Evolutionary conservation across 2,329 filamentous ascomycete genomes (phyloP), one percentile per base, ranked within the genome.

Genomic region (Fusarium lyarnte): DNA sequence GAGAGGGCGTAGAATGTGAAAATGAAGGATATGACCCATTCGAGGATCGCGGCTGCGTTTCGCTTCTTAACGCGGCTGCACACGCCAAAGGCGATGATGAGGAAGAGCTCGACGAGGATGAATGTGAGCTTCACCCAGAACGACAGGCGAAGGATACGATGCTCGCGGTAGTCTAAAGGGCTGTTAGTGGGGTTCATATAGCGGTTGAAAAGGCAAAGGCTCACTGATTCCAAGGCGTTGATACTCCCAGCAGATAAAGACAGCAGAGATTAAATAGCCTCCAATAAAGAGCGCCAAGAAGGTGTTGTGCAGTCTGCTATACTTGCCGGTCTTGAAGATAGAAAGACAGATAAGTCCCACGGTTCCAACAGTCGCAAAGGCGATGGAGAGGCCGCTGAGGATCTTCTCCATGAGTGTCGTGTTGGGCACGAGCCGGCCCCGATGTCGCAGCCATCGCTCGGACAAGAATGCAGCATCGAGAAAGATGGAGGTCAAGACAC

Each of bases 161-260:
- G 89, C 67, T 94, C 84, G 70, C 92, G 92, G 84, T 95, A 93
- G 79, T 92, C 86, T 89, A 10, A 8, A 14, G 31, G n/a, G 9
- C 35, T 33, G 63, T 52, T 66, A 67, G 60, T 39, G 39, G 17
- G 19, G 16, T 39, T n/a, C 9, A 39, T 59, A 4, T 3, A 19
- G 17, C 8, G 6, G 17, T 10, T 9, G 55, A 8, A 39, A 38
- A 29, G 16, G 59, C 23, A 17, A 17, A 8, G 42, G 84, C 87
- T 59, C 81, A 89, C 88, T 91, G 58, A 92, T 90, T 31, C 94
- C 94, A 3, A 98, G 87, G 5, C 93, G 91, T 78, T 96, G 92
- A 81, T 97, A 98, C 81, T 98, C 94, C 84, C 90, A 91, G 85
- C 95, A 98, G 73, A 95, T 92, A 82, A 95, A 95, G 74, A 98